These are phyloP conservation scores for Suhomyces coccinellae DNA, from an alignment of 1,139 yeast genomes.

Conservation along the genomic window DNA sequence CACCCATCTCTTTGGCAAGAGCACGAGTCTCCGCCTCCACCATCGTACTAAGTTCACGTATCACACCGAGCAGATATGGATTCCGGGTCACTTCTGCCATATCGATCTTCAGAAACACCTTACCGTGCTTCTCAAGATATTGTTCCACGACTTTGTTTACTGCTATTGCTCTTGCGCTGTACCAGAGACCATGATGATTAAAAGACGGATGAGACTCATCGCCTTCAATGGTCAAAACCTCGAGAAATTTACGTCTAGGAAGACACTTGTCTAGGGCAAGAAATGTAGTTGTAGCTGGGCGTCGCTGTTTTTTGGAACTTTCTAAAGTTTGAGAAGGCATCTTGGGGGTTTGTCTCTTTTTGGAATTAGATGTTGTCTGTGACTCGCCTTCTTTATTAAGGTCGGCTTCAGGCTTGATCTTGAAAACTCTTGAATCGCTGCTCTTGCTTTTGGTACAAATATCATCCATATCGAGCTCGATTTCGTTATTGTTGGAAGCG, in stretches of 20 bases:
- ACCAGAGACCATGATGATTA: slow-evolving; percentile 26
- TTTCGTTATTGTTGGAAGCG: not conserved
- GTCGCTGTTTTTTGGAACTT: not conserved
- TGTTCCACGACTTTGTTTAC: slow-evolving; percentile 47
- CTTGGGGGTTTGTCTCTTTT: not conserved
- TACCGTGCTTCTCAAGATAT: slow-evolving; percentile 16
- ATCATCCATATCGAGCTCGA: slow-evolving; percentile 37
- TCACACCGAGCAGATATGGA: slow-evolving; percentile 11
- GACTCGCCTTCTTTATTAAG: no score
- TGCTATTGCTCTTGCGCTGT: slow-evolving; percentile 50
- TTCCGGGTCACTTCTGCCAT: slow-evolving; percentile 8
- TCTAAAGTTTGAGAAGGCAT: not conserved
- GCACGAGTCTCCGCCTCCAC: slow-evolving; percentile 24
- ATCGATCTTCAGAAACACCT: slow-evolving; percentile 13
- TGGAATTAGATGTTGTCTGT: not conserved
- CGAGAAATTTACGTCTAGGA: slow-evolving; percentile 57
- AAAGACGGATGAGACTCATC: slow-evolving; percentile 25
- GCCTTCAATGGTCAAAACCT: slow-evolving; percentile 37
- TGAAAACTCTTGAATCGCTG: no score
- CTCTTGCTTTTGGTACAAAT: no score
- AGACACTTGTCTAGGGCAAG: slow-evolving; percentile 85
- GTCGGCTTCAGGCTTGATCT: no score
- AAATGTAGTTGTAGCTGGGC: slow-evolving; percentile 47
- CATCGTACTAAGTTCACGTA: slow-evolving; percentile 22
- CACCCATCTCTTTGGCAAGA: slow-evolving; percentile 19